Conservation (phyloP, 371 early-diverging fungal genomes). For the Thermomucor indicae-seudaticae region DNA sequence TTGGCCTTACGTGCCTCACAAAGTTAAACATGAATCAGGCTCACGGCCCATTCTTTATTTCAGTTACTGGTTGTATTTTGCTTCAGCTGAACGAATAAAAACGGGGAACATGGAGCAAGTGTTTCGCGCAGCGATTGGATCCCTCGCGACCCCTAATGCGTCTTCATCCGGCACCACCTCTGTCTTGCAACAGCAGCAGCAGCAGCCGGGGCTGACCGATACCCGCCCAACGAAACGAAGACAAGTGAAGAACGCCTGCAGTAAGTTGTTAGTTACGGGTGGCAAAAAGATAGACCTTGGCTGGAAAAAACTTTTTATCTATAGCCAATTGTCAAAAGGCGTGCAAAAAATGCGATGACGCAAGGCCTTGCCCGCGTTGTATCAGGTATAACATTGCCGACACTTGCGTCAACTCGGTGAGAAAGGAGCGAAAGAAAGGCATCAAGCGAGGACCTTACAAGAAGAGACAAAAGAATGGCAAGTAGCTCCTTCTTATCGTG, state of each 20-base stretch:
- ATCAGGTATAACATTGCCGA: conserved; percentile 67
- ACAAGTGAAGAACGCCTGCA: conserved; percentile 49
- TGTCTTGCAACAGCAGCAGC: too few relatives aligned
- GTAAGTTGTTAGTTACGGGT: conserved; percentile 21
- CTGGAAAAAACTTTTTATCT: background rate
- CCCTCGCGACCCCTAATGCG: too few relatives aligned
- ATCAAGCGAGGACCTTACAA: conserved; percentile 84
- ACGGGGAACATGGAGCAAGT: too few relatives aligned
- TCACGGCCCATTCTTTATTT: too few relatives aligned
- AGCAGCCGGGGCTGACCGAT: too few relatives aligned
- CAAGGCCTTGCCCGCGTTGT: conserved; percentile 84
- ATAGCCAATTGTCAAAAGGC: conserved; percentile 87
- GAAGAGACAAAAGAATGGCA: conserved; percentile 37
- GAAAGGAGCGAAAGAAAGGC: conserved; percentile 85
- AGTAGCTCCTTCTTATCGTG: too few relatives aligned
- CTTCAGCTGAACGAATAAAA: too few relatives aligned
- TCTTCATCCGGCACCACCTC: too few relatives aligned
- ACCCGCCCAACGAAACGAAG: conserved; percentile 40
- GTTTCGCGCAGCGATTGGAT: too few relatives aligned
- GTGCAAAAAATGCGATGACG: conserved; percentile 91
- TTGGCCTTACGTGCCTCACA: too few relatives aligned
- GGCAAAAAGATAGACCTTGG: background rate
- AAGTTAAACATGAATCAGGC: too few relatives aligned
- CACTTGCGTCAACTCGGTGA: conserved; percentile 74
- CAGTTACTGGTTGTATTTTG: too few relatives aligned